These are phyloP conservation scores for Rhododendron molle DNA, from an alignment of 148 eudicot species.

Conservation along the genomic window DNA sequence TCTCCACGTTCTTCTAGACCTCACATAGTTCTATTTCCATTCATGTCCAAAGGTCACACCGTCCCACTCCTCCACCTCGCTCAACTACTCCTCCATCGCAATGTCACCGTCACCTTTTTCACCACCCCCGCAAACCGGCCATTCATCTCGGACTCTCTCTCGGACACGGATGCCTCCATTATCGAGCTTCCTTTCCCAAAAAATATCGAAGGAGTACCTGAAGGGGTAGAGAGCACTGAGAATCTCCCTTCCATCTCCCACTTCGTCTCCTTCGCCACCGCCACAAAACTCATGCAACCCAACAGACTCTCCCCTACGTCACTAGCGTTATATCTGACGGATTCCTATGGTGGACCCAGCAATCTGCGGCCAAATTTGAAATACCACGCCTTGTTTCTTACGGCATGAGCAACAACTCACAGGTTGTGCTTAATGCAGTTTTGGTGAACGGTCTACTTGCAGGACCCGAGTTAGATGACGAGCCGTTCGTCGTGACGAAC, in stretches of 20 bases:
- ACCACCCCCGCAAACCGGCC: background rate
- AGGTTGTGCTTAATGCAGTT: background rate
- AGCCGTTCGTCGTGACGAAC: background rate
- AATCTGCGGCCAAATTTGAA: constrained; percentile 6
- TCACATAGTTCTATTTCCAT: background rate
- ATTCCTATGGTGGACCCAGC: too few relatives aligned
- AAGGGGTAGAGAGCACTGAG: background rate
- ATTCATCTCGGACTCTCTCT: background rate
- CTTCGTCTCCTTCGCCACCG: background rate
- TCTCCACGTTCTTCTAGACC: background rate
- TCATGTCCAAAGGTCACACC: background rate
- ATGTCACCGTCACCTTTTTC: background rate
- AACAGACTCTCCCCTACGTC: too few relatives aligned
- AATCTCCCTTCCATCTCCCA: background rate
- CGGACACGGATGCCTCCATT: background rate
- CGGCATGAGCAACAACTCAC: constrained; percentile 42
- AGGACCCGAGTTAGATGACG: constrained; percentile 30
- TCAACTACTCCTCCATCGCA: background rate
- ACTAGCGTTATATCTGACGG: too few relatives aligned
- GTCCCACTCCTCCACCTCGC: background rate
- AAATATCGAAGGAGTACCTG: background rate
- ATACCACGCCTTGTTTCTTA: constrained; percentile 41
- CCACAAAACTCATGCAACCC: background rate
- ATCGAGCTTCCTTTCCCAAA: background rate
- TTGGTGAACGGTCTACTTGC: background rate